A percentile compares a stretch with the other conserved stretches of the same genome.
These are phyloP conservation scores for Clavaria fumosa DNA, from an alignment of 768 basidiomycete species.

Conservation along the genomic window DNA sequence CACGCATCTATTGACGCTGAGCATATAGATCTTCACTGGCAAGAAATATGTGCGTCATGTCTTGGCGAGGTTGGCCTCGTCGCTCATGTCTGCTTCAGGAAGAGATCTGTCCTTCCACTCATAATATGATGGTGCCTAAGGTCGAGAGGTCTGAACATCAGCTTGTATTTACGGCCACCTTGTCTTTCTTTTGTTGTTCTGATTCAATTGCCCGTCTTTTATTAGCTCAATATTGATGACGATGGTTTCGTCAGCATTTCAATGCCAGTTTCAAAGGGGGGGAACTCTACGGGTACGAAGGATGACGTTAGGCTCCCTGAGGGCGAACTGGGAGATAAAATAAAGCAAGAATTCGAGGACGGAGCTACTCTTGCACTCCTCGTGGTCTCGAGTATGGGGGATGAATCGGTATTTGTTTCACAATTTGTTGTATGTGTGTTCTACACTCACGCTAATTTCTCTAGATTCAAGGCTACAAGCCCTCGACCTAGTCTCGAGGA, in stretches of 20 bases:
- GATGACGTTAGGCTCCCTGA: conserved; percentile 95
- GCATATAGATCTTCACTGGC: conserved; percentile 82
- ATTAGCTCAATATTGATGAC: conserved; percentile 78
- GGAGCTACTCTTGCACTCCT: conserved; percentile 86
- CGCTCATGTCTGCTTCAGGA: conserved; percentile 33
- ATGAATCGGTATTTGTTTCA: too few species aligned
- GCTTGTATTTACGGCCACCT: conserved; percentile 38
- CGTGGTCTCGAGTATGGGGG: too few species aligned
- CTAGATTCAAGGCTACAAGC: too few species aligned
- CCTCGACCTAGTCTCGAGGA: too few species aligned
- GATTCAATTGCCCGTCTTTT: conserved; percentile 5
- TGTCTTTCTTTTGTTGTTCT: too few species aligned
- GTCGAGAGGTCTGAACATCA: conserved; percentile 82
- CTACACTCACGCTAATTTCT: too few species aligned
- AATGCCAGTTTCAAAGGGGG: conserved; percentile 62
- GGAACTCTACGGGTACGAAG: too few species aligned
- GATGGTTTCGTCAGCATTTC: conserved; percentile 75
- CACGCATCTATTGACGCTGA: conserved; percentile 5
- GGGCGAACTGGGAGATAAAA: conserved; percentile 58
- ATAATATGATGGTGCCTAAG: conserved; percentile 99
- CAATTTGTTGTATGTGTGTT: too few species aligned
- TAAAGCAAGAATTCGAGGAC: conserved; percentile 55
- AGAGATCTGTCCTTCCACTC: conserved; percentile 92
- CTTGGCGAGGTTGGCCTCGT: neutral
- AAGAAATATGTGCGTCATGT: conserved; percentile 65